These are phyloP conservation scores for Trametes sp. DNA, from an alignment of 1,284 basidiomycete species.

Conservation along the genomic window DNA sequence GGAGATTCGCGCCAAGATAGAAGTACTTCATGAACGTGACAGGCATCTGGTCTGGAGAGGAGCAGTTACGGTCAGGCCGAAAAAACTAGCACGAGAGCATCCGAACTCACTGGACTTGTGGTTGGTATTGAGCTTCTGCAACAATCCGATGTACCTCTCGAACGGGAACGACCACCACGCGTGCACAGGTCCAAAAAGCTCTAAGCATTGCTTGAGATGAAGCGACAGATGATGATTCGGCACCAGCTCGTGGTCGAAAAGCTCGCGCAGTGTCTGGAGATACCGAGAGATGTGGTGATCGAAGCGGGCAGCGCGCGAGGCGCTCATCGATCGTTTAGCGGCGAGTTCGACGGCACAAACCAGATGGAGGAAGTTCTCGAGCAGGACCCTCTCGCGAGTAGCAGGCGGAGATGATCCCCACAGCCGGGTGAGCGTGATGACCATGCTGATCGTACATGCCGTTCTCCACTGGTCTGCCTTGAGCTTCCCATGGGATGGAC, in stretches of 20 bases:
- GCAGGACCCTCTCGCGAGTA: conserved; percentile 16
- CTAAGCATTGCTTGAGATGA: conserved; percentile 35
- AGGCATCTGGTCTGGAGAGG: conserved; percentile 12
- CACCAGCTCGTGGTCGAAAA: conserved; percentile 26
- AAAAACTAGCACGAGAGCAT: too few species aligned
- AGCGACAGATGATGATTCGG: conserved; percentile 38
- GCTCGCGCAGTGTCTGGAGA: conserved; percentile 13
- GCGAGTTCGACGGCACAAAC: conserved; percentile 28
- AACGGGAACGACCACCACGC: conserved; percentile 39
- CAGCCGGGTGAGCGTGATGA: conserved; percentile 25
- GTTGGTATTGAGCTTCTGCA: conserved; percentile 8
- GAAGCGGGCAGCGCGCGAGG: conserved; percentile 13
- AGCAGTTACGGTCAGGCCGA: too few species aligned
- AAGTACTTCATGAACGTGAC: conserved; percentile 14
- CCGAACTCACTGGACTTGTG: too few species aligned
- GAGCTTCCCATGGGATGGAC: conserved; percentile 33
- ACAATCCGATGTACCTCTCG: not conserved
- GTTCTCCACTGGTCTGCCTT: conserved; percentile 40
- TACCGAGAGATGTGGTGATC: conserved; percentile 30
- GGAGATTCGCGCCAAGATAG: conserved; percentile 10
- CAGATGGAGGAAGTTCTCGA: conserved; percentile 35
- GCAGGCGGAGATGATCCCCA: not conserved
- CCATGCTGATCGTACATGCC: conserved; percentile 30
- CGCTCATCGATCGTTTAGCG: conserved; percentile 18
- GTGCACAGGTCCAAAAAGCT: conserved; percentile 36